Percentiles rank a stretch among this genome's conserved stretches.
Conservation (phyloP, 2,329 filamentous ascomycete species). For the Trichoderma breve region DNA sequence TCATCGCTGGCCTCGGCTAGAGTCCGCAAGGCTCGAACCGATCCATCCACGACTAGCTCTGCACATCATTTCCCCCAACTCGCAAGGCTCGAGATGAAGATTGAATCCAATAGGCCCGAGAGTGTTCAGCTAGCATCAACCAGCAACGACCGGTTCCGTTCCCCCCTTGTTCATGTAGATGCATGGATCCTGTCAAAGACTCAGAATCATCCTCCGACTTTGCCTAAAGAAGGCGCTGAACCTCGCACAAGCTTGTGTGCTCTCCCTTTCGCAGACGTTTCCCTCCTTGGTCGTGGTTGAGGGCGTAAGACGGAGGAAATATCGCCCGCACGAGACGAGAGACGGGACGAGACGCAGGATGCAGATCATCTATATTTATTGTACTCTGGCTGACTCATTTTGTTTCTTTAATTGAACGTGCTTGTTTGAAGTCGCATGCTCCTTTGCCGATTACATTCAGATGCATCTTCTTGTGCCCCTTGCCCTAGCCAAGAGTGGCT, state of each 20-base stretch:
- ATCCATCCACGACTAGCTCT: not conserved
- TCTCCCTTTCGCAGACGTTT: conserved; percentile 3
- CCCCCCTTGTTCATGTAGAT: not conserved
- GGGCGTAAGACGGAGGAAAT: conserved; percentile 15
- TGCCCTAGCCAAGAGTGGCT: not conserved
- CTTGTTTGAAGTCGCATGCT: not conserved
- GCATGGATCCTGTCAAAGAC: not conserved
- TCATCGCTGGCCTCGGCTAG: not conserved
- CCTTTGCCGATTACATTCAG: not conserved
- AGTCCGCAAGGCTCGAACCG: not conserved
- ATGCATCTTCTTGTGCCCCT: not conserved
- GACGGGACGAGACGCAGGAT: not conserved
- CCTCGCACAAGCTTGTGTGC: not conserved
- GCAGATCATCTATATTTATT: not conserved
- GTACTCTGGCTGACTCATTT: not conserved
- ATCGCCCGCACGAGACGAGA: not conserved
- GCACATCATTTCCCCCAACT: not conserved
- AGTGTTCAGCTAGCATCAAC: not conserved
- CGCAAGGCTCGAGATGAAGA: not conserved
- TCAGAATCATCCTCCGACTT: not conserved
- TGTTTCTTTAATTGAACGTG: not conserved
- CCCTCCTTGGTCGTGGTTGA: not conserved
- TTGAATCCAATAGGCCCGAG: not conserved
- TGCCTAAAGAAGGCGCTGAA: not conserved
- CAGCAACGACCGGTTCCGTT: not conserved